Evolutionary conservation across 352 stramenopile species (phyloP), one percentile per base, ranked within the genome.

Genomic region (Phytophthora melonis): DNA sequence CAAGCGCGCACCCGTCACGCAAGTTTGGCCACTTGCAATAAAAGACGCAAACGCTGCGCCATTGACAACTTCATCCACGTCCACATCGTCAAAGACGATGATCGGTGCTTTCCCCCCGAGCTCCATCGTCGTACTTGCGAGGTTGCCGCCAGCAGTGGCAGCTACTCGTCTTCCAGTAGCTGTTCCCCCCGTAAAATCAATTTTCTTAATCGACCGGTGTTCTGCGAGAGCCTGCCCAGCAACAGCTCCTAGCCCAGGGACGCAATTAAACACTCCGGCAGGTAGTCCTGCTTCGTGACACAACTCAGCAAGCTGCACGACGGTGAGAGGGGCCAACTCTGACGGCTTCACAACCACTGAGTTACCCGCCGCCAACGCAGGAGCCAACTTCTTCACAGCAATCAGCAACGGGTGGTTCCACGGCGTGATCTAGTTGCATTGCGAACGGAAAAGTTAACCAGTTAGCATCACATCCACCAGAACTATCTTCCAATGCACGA

Each of bases 321-420:
- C 76, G 39, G 76, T 90, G 27, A 90, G 75, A 23, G 89, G 90
- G 14, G 91, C 84, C 13, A 95, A 64, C 74, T 97, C 91, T 9
- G 90, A 95, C 23, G 91, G 89, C 68, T 97, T 97, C 23, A 97
- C 74, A n/a, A 97, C 89, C 16, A 95, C 75, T 9, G 84, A 87
- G 64, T 92, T 96, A 25, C 91, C 91, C 0, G 84, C 85, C 5
- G 91, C 91, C 16, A 97, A 72, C 21, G 81, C 82, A 18, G 81
- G 81, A 9, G 81, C 79, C 45, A 88, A 70, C 71, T 94, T 94
- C 79, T 93, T 96, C 39, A 87, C 71, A 23, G 88, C 78, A 61
- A 96, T 95, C 27, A 96, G 73, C 66, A 95, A 63, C 43, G 90
- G 90, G 50, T 95, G 91, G 72, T 96, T 96, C 75, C 81, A 96